A percentile compares a stretch with the other conserved stretches of the same genome.
These are phyloP conservation scores for Trichoderma atrobrunneum DNA, from an alignment of 2,329 filamentous ascomycete genomes.

Conservation along the genomic window DNA sequence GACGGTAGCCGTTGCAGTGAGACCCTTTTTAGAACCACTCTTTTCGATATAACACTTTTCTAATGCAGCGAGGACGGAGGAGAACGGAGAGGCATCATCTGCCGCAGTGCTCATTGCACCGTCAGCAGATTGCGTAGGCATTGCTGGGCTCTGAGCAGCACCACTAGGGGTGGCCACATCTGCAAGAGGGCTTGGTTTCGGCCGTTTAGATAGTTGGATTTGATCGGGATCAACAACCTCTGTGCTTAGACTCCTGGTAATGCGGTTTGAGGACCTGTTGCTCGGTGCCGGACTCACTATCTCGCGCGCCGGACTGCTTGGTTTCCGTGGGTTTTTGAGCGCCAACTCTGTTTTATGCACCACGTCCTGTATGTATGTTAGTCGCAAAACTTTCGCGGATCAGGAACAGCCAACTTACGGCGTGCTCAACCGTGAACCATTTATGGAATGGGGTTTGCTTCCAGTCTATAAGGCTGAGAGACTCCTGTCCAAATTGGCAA, in stretches of 20 bases:
- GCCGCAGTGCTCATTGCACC: neutral
- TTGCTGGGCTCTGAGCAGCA: neutral
- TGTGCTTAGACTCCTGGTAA: conserved; percentile 20
- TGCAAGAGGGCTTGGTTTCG: neutral
- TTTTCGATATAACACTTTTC: conserved; percentile 24
- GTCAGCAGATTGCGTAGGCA: neutral
- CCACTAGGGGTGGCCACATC: neutral
- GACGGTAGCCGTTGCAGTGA: conserved; percentile 25
- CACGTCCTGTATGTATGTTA: conserved; percentile 26
- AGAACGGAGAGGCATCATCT: conserved; percentile 28
- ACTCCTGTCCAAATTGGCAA: conserved; percentile 47
- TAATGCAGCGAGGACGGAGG: conserved; percentile 29
- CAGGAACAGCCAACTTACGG: conserved; percentile 34
- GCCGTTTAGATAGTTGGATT: neutral
- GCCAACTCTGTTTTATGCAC: conserved; percentile 26
- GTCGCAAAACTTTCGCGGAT: neutral
- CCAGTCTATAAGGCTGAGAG: conserved; percentile 39
- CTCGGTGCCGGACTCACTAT: conserved; percentile 17
- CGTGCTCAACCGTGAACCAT: conserved; percentile 44
- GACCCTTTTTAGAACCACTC: conserved; percentile 23
- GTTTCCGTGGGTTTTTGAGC: conserved; percentile 25
- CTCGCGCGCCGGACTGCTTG: conserved; percentile 24
- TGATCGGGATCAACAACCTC: conserved; percentile 12
- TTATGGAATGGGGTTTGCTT: conserved; percentile 45
- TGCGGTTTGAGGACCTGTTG: conserved; percentile 14